Evolutionary conservation across 2,329 filamentous ascomycete species (phyloP).

Genomic region (Ramularia endophylla): DNA sequence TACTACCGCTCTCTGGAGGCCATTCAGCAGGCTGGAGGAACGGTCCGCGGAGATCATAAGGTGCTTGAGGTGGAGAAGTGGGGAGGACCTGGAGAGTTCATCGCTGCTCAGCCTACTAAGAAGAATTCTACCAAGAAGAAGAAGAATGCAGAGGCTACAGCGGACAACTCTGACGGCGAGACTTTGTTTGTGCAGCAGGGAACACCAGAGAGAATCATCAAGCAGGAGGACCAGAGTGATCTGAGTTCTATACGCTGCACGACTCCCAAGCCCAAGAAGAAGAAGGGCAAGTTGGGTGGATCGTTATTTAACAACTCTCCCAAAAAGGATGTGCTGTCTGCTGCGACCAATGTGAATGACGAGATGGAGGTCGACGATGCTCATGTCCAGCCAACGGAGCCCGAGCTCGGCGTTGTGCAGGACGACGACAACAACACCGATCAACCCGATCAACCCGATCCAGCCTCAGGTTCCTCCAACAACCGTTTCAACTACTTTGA

Average conservation of each 20-base stretch:
- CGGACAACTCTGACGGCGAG: neutral
- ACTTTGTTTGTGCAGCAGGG: neutral
- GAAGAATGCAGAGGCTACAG: neutral
- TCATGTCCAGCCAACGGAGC: too few species aligned
- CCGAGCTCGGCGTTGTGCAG: too few species aligned
- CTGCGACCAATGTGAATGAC: too few species aligned
- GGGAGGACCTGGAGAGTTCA: slow-evolving; percentile 2
- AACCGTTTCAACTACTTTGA: too few species aligned
- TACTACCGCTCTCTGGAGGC: slow-evolving; percentile 33
- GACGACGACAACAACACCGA: too few species aligned
- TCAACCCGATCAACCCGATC: too few species aligned
- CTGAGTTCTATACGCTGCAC: neutral
- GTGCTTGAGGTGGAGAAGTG: slow-evolving; percentile 12
- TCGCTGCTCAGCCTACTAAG: slow-evolving; percentile 2
- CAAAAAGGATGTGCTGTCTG: too few species aligned
- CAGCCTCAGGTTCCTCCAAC: too few species aligned
- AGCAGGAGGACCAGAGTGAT: too few species aligned
- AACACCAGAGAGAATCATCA: neutral
- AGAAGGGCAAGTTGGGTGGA: slow-evolving; percentile 1
- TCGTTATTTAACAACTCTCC: too few species aligned
- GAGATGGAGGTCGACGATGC: too few species aligned
- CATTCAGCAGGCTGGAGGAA: slow-evolving; percentile 20
- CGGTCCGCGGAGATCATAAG: slow-evolving; percentile 4
- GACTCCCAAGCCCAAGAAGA: neutral
- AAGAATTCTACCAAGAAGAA: neutral